Conservation (phyloP, 139 green algal genomes). For the Tetraselmis chui region DNA sequence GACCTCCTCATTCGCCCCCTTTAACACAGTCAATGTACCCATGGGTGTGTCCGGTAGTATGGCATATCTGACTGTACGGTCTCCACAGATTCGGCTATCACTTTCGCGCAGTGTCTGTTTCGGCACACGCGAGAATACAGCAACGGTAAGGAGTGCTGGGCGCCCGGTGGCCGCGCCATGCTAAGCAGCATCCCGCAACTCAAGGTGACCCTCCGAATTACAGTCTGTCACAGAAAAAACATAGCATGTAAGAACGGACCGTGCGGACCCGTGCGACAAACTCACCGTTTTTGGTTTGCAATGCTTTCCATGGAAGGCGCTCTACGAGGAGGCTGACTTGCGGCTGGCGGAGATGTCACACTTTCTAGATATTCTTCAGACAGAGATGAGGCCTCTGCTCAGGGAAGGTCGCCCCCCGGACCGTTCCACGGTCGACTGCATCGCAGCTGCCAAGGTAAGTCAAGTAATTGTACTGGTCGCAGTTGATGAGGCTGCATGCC, state of each 20-base stretch:
- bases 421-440: neutral
- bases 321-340: slow-evolving; percentile 6
- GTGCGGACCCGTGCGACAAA: too few relatives aligned
- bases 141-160: slow-evolving; percentile 21
- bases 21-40: too few relatives aligned
- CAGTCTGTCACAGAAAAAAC: too few relatives aligned
- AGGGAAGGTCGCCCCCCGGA: neutral
- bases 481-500: too few relatives aligned
- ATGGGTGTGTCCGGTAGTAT: too few relatives aligned
- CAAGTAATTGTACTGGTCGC: too few relatives aligned
- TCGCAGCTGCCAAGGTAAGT: slow-evolving; percentile 15
- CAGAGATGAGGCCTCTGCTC: neutral
- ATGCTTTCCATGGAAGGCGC: neutral
- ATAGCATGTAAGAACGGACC: too few relatives aligned
- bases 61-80: too few relatives aligned
- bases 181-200: slow-evolving; percentile 21
- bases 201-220: slow-evolving; percentile 9
- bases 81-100: slow-evolving; percentile 10
- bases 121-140: slow-evolving; percentile 6
- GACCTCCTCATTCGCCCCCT: too few relatives aligned
- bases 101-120: slow-evolving; percentile 9
- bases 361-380: slow-evolving; percentile 4
- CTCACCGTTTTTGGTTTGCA: neutral
- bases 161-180: neutral
- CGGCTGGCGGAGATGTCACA: neutral